phyloP scores from a whole-genome alignment of 2,329 filamentous ascomycete species.

The Ophiostoma australiae region DNA sequence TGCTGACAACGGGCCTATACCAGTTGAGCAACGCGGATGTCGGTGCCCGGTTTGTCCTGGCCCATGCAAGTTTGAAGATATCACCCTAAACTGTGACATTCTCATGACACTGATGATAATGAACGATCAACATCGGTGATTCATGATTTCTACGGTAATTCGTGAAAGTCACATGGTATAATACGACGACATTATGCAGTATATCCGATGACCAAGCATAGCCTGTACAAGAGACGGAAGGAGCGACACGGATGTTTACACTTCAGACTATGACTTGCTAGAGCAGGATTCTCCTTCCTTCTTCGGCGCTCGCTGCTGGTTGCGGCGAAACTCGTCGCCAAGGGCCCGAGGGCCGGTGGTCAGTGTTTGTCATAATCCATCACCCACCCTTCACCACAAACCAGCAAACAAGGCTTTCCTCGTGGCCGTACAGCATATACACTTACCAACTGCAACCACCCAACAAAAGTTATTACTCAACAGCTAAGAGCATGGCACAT shows the following conservation, averaged over 20 bases:
- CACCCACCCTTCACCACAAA: not conserved
- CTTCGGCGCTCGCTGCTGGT: not conserved
- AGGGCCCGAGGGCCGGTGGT: not conserved
- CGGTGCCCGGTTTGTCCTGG: too few species aligned
- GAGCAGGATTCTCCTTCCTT: not conserved
- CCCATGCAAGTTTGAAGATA: too few species aligned
- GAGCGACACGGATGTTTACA: not conserved
- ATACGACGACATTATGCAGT: not conserved
- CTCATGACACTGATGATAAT: not conserved
- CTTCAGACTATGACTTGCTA: not conserved
- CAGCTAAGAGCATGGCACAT: not conserved
- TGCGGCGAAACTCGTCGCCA: not conserved
- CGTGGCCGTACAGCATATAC: not conserved
- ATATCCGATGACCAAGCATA: not conserved
- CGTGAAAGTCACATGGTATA: not conserved
- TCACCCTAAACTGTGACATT: too few species aligned
- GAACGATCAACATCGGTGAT: not conserved
- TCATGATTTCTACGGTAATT: not conserved
- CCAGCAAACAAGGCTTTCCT: not conserved
- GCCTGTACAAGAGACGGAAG: not conserved
- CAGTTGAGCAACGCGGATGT: not conserved
- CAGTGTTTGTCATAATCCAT: not conserved
- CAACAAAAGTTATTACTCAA: not conserved
- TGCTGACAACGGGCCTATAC: not conserved
- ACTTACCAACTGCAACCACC: not conserved